phyloP scores from a whole-genome alignment of 2,329 filamentous ascomycete species.

The Pseudogymnoascus pannorum region DNA sequence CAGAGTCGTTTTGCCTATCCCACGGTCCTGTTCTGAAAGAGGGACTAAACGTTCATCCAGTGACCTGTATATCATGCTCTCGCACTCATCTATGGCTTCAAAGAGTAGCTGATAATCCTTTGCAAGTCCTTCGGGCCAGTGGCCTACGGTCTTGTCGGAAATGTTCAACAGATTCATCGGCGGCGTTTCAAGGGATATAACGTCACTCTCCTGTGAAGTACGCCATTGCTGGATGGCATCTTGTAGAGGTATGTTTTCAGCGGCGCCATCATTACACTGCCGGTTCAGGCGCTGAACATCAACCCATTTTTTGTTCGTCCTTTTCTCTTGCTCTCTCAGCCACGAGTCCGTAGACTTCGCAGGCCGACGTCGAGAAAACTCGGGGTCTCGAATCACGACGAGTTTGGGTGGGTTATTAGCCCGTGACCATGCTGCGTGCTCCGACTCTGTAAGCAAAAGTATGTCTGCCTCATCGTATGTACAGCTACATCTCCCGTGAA shows the following conservation, averaged over 20 bases:
- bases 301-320: neutral
- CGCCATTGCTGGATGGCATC: constrained; percentile 2
- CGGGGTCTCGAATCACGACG: constrained; percentile 8
- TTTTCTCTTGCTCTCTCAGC: constrained; percentile 4
- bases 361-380: neutral
- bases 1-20: neutral
- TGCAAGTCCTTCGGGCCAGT: constrained; percentile 10
- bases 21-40: constrained; percentile 1
- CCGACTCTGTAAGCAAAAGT: constrained; percentile 10
- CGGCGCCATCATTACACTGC: neutral
- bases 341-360: neutral
- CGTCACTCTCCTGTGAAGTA: neutral
- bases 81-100: constrained; percentile 9
- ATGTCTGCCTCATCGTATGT: constrained; percentile 8
- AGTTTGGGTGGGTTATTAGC: constrained; percentile 6
- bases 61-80: neutral
- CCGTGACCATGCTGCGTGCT: constrained; percentile 5
- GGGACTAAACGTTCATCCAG: neutral
- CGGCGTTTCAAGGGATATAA: neutral
- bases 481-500: neutral
- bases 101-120: constrained; percentile 11
- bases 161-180: constrained; percentile 10
- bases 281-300: neutral
- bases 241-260: neutral
- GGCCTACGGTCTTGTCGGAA: constrained; percentile 1